Conservation (phyloP, 495 filamentous ascomycete species). For the Penicillium taxi region DNA sequence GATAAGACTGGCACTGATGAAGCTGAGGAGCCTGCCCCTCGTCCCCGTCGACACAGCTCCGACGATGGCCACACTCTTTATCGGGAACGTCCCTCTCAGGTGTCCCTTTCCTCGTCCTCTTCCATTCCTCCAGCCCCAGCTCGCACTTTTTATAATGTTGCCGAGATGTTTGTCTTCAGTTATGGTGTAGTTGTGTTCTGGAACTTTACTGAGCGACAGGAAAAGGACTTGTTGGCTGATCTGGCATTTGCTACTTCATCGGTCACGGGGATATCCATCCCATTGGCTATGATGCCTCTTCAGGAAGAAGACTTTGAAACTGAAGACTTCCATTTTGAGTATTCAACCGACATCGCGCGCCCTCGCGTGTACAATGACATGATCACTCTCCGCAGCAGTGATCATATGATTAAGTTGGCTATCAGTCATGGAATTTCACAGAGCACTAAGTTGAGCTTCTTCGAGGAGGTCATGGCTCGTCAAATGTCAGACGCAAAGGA, state of each 20-base stretch:
- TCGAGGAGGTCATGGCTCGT: slow-evolving; percentile 91
- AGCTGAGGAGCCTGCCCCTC: slow-evolving; percentile 4
- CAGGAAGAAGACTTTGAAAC: slow-evolving; percentile 89
- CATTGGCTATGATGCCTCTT: slow-evolving; percentile 61
- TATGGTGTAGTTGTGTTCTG: slow-evolving; percentile 98
- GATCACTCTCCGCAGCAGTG: slow-evolving; percentile 89
- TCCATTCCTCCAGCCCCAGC: slow-evolving; percentile 26
- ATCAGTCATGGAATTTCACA: slow-evolving; percentile 97
- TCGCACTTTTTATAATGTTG: slow-evolving; percentile 63
- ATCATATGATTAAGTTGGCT: slow-evolving; percentile 98
- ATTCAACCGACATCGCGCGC: slow-evolving; percentile 71
- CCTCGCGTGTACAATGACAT: slow-evolving; percentile 97
- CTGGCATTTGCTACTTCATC: slow-evolving; percentile 74
- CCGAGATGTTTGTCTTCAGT: slow-evolving; percentile 96
- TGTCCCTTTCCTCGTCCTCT: slow-evolving; percentile 9
- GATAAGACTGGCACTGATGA: slow-evolving; percentile 1
- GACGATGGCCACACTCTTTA: slow-evolving; percentile 17
- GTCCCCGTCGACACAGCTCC: slow-evolving; percentile 21
- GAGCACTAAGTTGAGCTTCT: slow-evolving; percentile 93
- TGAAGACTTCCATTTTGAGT: slow-evolving; percentile 98
- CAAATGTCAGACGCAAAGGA: slow-evolving; percentile 92
- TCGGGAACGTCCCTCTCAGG: slow-evolving; percentile 13
- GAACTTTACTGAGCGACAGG: slow-evolving; percentile 93
- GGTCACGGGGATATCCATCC: slow-evolving; percentile 41
- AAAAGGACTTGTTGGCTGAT: slow-evolving; percentile 94